Evolutionary conservation across 2,329 filamentous ascomycete species (phyloP).

Genomic region (Microcyclosporella mali): DNA sequence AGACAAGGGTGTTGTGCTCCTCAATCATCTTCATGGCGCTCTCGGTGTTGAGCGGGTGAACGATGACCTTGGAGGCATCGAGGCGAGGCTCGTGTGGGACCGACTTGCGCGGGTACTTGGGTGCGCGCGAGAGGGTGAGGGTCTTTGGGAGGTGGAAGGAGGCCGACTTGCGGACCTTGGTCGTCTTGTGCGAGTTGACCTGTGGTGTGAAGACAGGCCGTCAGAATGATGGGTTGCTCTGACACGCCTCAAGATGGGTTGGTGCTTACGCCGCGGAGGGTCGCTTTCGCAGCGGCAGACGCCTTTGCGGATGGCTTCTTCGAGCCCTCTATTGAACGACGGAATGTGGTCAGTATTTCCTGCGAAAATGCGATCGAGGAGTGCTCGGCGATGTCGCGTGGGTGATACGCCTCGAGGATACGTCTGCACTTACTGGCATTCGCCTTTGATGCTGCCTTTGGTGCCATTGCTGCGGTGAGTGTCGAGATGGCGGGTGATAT

Average conservation of each 20-base stretch:
- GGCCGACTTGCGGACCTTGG: conserved; percentile 86
- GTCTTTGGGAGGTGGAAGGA: conserved; percentile 99
- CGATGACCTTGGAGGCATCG: conserved; percentile 95
- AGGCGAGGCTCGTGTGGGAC: conserved; percentile 83
- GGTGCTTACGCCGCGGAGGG: conserved; percentile 83
- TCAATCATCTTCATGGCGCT: conserved; percentile 99
- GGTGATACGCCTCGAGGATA: conserved; percentile 1
- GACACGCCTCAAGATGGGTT: conserved; percentile 38
- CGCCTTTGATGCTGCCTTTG: conserved; percentile 23
- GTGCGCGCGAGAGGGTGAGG: conserved; percentile 77
- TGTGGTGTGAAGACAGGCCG: conserved; percentile 46
- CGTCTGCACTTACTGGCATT: conserved; percentile 15
- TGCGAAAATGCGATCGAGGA: conserved; percentile 6
- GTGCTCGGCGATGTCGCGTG: conserved; percentile 1
- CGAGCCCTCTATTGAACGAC: conserved; percentile 30
- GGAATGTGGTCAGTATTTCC: conserved; percentile 22
- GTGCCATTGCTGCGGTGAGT: conserved; percentile 26
- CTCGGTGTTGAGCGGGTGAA: conserved; percentile 99
- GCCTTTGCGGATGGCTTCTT: conserved; percentile 68
- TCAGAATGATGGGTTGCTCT: conserved; percentile 46
- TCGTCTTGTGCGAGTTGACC: conserved; percentile 75
- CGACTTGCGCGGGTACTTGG: conserved; percentile 96
- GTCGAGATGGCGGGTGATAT: conserved; percentile 12
- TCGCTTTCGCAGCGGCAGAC: conserved; percentile 88
- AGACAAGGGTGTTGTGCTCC: conserved; percentile 93